phyloP scores from a whole-genome alignment of 140 eudicot species.

The Erigeron philadelphicus region DNA sequence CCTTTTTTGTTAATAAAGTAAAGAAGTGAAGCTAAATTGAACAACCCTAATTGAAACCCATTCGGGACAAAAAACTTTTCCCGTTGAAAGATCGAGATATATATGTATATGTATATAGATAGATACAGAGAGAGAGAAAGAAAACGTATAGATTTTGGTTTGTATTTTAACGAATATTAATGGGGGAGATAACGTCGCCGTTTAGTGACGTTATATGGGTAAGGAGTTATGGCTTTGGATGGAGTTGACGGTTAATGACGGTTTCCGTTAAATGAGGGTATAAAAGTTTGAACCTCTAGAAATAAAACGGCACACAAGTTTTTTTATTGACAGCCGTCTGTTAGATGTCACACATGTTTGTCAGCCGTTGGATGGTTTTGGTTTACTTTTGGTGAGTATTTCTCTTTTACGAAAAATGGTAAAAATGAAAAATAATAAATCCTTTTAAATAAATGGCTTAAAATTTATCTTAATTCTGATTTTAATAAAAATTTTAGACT shows the following conservation, averaged over 20 bases:
- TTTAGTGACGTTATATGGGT: conserved; percentile 38
- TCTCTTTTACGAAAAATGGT: no score
- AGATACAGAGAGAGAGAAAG: conserved; percentile 28
- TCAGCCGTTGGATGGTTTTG: conserved; percentile 22
- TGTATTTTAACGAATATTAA: conserved; percentile 77
- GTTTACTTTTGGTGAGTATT: background rate
- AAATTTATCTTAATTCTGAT: no score
- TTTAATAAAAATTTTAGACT: no score
- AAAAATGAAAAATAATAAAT: no score
- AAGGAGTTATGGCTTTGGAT: background rate
- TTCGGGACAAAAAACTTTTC: conserved; percentile 33
- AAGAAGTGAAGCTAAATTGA: conserved; percentile 29
- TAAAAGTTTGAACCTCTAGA: conserved; percentile 76
- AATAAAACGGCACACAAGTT: conserved; percentile 52
- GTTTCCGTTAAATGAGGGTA: conserved; percentile 37
- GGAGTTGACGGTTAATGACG: conserved; percentile 52
- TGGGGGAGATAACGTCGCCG: conserved; percentile 50
- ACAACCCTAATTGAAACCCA: conserved; percentile 21
- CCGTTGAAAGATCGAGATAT: conserved; percentile 68
- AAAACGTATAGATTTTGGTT: conserved; percentile 39
- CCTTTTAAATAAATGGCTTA: no score
- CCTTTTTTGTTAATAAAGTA: conserved; percentile 21
- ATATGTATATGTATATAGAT: background rate
- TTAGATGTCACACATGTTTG: background rate
- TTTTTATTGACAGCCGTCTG: conserved; percentile 10